Base-by-base conservation (phyloP, 306 rosid species). In the Malus fusca region DNA sequence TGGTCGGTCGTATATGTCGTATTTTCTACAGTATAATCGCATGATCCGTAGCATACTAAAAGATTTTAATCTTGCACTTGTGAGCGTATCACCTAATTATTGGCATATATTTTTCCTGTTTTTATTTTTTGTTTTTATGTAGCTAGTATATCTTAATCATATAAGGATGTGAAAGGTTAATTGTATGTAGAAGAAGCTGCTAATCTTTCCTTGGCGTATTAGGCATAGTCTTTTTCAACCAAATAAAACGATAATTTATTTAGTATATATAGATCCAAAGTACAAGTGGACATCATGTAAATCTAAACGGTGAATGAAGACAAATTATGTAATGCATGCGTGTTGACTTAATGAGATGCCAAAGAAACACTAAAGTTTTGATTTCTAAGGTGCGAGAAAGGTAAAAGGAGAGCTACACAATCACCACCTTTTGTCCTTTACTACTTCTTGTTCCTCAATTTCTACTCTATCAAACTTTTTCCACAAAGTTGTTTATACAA, bases 321-420 rank as follows among this genome's bases (percentile, higher is more conserved):
- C 26, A 65, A 4, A 9, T 19, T 9, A 66, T 33, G 18, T 12
- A 14, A 23, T 55, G 33, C 51, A 76, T 65, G 63, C 15, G 8
- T 40, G 74, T 55, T 77, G 70, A 60, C 75, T 69, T 68, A 69
- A 66, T 68, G 60, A 66, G 70, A 18, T 56, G 48, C 14, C 48
- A 69, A 30, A 11, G 33, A 55, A 69, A 30, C 23, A 69, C 75
- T 55, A n/a, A 72, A 33, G 21, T 30, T 35, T 53, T 13, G 15
- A 17, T 69, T 70, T 70, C 12, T 53, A 35, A 42, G 68, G 28
- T 11, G 35, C 43, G 63, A 18, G 10, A 48, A 15, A 3, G 61
- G 26, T 21, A 48, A 46, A 28, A 26, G 26, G 40, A 25, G 4
- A 23, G 23, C 30, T 17, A 74, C 62, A 48, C 2, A 48, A 46